These are phyloP conservation scores for Geotrichum citri-aurantii DNA, from an alignment of 1,139 yeast species.

Conservation along the genomic window DNA sequence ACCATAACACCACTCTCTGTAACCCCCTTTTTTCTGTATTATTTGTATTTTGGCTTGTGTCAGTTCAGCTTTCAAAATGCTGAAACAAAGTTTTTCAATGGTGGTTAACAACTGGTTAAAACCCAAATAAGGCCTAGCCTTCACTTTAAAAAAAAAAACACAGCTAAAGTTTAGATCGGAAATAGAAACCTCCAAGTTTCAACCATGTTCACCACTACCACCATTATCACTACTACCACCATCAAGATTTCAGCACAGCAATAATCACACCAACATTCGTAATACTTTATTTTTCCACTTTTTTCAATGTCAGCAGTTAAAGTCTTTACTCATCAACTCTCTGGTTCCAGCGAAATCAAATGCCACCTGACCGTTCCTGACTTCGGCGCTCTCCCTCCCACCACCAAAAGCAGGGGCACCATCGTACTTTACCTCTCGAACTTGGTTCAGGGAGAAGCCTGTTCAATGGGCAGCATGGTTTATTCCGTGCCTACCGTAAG, in stretches of 20 bases:
- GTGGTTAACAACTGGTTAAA: neutral
- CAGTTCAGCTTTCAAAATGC: no score
- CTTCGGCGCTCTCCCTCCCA: neutral
- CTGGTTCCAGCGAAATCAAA: conserved; percentile 6
- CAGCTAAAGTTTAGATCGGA: neutral
- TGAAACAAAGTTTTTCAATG: no score
- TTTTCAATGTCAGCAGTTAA: conserved; percentile 4
- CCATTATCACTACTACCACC: neutral
- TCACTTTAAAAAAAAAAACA: neutral
- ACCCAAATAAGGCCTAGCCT: neutral
- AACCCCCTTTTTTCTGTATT: no score
- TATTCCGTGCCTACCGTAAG: conserved; percentile 17
- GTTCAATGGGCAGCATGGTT: conserved; percentile 13
- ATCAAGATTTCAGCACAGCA: neutral
- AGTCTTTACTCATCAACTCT: conserved; percentile 6
- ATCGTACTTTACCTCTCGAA: conserved; percentile 10
- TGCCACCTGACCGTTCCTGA: conserved; percentile 10
- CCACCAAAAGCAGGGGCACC: neutral
- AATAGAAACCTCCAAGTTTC: neutral
- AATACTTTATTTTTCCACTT: neutral
- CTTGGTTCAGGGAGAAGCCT: neutral
- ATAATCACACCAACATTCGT: neutral
- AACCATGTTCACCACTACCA: neutral
- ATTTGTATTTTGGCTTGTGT: no score
- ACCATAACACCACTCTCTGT: no score